A percentile compares a stretch with the other conserved stretches of the same genome.
Evolutionary conservation across 257 asterid genomes (phyloP).

Genomic region (Solanum clarkiae): DNA sequence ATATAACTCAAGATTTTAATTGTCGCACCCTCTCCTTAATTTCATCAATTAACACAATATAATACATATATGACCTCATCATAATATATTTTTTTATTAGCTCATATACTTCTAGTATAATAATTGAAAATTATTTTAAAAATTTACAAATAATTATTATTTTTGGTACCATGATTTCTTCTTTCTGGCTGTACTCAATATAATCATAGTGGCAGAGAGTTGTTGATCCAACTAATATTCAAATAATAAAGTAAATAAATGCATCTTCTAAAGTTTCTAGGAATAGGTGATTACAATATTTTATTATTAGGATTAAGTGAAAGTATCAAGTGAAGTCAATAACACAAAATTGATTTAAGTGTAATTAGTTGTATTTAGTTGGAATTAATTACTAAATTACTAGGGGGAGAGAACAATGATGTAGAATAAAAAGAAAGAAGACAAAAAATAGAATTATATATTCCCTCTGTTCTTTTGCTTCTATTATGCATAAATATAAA

Average conservation of each 20-base stretch:
- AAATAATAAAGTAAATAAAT: background rate
- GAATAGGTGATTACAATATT: background rate
- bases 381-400: background rate
- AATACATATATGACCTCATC: background rate
- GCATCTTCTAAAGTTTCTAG: background rate
- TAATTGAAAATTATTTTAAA: too few relatives aligned
- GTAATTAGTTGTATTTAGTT: background rate
- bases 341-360: background rate
- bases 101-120: background rate
- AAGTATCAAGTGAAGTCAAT: background rate
- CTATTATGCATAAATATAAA: background rate
- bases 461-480: background rate
- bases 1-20: background rate
- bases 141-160: background rate
- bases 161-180: background rate
- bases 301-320: background rate
- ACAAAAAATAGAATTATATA: background rate
- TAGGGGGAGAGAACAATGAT: background rate
- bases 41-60: background rate
- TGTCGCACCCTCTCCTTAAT: background rate
- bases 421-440: background rate
- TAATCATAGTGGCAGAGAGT: background rate
- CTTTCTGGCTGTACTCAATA: background rate
- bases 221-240: background rate
- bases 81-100: background rate